Evolutionary conservation across 2,329 filamentous ascomycete genomes (phyloP).

Genomic region (Didymosphaeria variabile): DNA sequence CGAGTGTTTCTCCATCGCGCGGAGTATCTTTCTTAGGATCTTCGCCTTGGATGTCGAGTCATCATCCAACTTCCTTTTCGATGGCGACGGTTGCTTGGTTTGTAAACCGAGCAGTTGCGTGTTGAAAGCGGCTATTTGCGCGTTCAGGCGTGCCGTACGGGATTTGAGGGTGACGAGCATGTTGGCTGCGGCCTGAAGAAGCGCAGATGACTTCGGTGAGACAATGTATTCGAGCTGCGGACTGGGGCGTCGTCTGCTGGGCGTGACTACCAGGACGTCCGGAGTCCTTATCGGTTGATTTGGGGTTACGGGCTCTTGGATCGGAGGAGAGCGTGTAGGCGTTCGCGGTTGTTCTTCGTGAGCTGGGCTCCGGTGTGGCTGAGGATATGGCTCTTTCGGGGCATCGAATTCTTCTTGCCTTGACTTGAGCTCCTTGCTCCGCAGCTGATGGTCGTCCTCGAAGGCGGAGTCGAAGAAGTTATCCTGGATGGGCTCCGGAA

Average conservation of each 20-base stretch:
- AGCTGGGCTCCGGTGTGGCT: no score
- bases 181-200: not conserved
- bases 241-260: conserved; percentile 8
- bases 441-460: not conserved
- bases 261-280: conserved; percentile 12
- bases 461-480: not conserved
- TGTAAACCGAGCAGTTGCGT: not conserved
- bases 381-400: not conserved
- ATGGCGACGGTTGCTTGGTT: no score
- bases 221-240: conserved; percentile 12
- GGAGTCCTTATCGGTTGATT: not conserved
- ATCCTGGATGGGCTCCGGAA: not conserved
- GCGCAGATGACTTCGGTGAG: not conserved
- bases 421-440: not conserved
- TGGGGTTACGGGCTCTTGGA: not conserved
- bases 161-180: conserved; percentile 1
- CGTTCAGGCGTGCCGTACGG: not conserved
- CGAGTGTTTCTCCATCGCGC: conserved; percentile 1
- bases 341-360: not conserved
- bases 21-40: conserved; percentile 1
- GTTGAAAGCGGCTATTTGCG: conserved; percentile 7
- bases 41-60: not conserved
- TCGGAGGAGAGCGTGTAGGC: not conserved
- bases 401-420: not conserved
- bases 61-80: not conserved